These are phyloP conservation scores for Mrakia gelida DNA, from an alignment of 768 basidiomycete species.

Conservation along the genomic window DNA sequence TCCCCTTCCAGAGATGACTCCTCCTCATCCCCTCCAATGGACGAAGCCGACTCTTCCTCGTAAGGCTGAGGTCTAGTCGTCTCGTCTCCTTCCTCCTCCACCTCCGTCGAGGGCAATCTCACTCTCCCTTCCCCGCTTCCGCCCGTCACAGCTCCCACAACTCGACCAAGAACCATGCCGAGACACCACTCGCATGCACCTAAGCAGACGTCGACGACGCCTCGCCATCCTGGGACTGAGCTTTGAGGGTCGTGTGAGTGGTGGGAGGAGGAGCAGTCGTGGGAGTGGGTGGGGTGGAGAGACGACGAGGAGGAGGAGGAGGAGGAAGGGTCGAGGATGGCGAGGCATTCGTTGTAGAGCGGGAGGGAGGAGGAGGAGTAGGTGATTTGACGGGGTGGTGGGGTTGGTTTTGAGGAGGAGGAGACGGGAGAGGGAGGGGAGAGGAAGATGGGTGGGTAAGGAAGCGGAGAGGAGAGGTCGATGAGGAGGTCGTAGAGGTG, in stretches of 20 bases:
- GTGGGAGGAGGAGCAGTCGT: not conserved
- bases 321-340: constrained; percentile 2
- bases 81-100: not conserved
- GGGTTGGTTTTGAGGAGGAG: not conserved
- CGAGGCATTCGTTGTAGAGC: not conserved
- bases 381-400: not conserved
- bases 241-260: not conserved
- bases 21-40: not conserved
- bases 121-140: not conserved
- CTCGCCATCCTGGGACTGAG: not conserved
- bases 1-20: not conserved
- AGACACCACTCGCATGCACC: constrained; percentile 14
- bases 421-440: not conserved
- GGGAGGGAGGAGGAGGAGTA: constrained; percentile 1
- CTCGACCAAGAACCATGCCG: not conserved
- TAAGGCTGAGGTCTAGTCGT: not conserved
- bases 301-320: not conserved
- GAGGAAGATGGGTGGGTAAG: not conserved
- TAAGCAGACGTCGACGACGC: not conserved
- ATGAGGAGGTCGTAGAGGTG: constrained; percentile 15
- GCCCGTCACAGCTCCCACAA: not conserved
- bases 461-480: constrained; percentile 13
- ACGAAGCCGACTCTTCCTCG: too few relatives aligned
- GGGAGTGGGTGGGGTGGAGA: not conserved
- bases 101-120: not conserved